Evolutionary conservation across 2,329 filamentous ascomycete species (phyloP), one percentile per base, ranked within the genome.

Genomic region (Blastomyces parvus): DNA sequence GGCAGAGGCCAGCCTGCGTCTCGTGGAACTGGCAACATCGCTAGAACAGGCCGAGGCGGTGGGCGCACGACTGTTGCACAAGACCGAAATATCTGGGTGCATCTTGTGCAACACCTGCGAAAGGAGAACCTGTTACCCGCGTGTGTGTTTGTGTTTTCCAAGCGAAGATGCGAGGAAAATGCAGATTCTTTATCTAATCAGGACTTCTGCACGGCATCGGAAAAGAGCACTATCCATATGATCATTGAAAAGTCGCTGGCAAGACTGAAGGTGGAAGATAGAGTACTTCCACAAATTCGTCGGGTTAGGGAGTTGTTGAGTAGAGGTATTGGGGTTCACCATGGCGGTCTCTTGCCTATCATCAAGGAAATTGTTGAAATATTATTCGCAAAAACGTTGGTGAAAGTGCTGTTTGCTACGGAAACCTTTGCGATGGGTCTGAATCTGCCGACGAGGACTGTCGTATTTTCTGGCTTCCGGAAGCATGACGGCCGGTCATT

Each of bases 381-480:
- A 61, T 78, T 99, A 19, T 99, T 99, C 70, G 93, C 94, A 0
- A 91, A 90, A 75, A 95, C 92, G 0, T 79, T 99, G 62, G 94
- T 99, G 64, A 99, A 99, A 76, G 89, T 99, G 2, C 83, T 99
- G 1, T 99, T 99, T 71, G 94, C 94, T 0, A 99, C 94, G 0
- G 94, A 99, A 74, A 99, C 94, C 0, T 99, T 99, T 75, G 94
- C 94, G 44, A 99, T 99, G 92, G 94, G 94, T 36, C 82, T 99
- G 40, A 99, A 99, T 72, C 79, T 99, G 63, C 94, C 94, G 0
- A 99, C 94, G 0, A 85, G 94, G 67, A 99, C 94, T 0, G 94
- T 99, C 0, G 93, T 97, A 1, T 99, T 99, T 75, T 97, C 94
- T 13, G 94, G 94, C 11, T 96, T 94, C 76, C 86, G 94, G 60